Evolutionary conservation across 2,329 filamentous ascomycete species (phyloP).

Genomic region (Fusarium nanum): DNA sequence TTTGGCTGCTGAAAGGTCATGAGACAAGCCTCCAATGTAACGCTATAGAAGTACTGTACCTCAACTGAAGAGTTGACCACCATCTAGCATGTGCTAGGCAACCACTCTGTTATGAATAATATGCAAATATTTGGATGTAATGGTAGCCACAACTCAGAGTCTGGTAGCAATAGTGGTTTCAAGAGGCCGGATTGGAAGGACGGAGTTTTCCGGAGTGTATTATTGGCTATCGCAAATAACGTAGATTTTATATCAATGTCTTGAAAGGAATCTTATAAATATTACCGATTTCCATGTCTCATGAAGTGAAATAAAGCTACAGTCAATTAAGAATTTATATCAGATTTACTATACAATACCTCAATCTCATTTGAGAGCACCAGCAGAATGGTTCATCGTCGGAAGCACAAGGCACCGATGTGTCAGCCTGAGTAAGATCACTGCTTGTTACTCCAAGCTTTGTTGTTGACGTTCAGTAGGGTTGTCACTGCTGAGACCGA

Average conservation of each 20-base stretch:
- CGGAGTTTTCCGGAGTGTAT: background rate
- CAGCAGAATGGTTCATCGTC: background rate
- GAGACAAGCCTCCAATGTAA: background rate
- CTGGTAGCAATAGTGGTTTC: too few relatives aligned
- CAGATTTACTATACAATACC: rapidly evolving
- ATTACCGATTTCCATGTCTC: rapidly evolving
- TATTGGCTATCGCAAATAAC: background rate
- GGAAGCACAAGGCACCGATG: background rate
- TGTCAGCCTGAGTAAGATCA: background rate
- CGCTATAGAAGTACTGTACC: background rate
- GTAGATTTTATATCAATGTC: too few relatives aligned
- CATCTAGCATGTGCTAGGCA: background rate
- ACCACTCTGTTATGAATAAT: background rate
- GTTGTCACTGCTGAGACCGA: background rate
- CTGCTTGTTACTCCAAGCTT: rapidly evolving
- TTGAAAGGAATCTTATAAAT: background rate
- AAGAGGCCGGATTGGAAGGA: background rate
- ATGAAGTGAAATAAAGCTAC: rapidly evolving
- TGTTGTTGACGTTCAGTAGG: background rate
- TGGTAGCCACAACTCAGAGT: background rate
- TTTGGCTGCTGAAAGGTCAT: background rate
- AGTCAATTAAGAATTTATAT: too few relatives aligned
- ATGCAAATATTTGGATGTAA: background rate
- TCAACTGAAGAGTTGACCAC: background rate
- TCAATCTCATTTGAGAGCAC: background rate